Base-by-base conservation (phyloP, 176 grass and related monocot genomes). In the Musa itinerans region DNA sequence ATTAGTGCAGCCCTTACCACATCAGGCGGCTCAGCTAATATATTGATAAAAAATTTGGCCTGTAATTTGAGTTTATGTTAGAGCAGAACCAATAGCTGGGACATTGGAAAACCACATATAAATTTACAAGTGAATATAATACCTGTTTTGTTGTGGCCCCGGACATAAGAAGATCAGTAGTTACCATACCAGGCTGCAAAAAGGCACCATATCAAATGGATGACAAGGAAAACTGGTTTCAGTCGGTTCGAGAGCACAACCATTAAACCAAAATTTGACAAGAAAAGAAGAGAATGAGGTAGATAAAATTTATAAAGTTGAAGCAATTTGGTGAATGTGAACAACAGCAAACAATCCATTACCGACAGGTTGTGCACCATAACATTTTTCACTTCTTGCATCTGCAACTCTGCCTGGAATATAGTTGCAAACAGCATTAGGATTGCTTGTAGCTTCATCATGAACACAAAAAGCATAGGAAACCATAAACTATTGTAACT, bases 1-100 rank as follows among this genome's bases (percentile, higher is more conserved):
- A 43, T 71, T 63, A 63, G 70, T 56, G 23, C 62, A 86, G 43
- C 26, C 73, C 79, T 92, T 88, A 98, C 94, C 90, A 98, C 94
- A 73, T 93, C 88, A 85, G 94, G 90, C 76, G 94, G 64, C 77
- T 98, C 94, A n/a, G 94, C 94, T 82, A 98, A 85, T 81, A 98
- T 91, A 83, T 98, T 98, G 83, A 98, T 98, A 88, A 98, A 98
- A 86, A 98, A 91, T 77, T 98, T 98, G 67, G 94, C 90, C 94
- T 97, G 78, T 27, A 63, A 80, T 75, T 62, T 83, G 61, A 52
- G 74, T 19, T 56, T 83, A 48, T 64, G 66, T 77, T 63, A 65
- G 68, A 75, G 2, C 43, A 50, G 2, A 49, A 70, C 27, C 12
- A 68, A 48, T 11, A 20, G 16, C 68, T 51, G 48, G 34, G 16